Evolutionary conservation across 1,284 basidiomycete species (phyloP), one percentile per base, ranked within the genome.

Genomic region (Trametes polyzona): DNA sequence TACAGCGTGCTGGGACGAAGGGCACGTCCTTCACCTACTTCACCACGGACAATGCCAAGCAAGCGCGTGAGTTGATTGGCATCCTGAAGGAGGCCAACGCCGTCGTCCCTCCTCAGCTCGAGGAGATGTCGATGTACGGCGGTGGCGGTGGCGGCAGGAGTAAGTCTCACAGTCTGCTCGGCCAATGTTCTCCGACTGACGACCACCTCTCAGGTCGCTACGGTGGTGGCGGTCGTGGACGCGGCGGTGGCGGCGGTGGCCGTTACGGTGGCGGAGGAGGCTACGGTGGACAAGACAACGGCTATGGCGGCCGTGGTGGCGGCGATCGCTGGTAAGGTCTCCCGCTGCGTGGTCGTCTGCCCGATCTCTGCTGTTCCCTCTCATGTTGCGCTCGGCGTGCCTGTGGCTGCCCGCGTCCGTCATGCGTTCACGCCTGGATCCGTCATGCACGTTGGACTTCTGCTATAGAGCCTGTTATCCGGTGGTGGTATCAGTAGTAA

Each of bases 21-120:
- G 94, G 95, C 65, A 92, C 88, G 32, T 94, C 95, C 4, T 97
- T 93, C 78, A 98, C 95, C 11, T 98, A 96, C 83, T 96, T 99
- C 78, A 96, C 93, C 53, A 90, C 90, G 49, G 93, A 97, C 70
- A 98, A 96, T 76, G 89, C 93, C 57, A 97, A 96, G 79, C 88
- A 87, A 65, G 95, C 96, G 16, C 90, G 95, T 47, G 96, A 99
- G 71, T 83, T 99, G 14, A 79, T 98, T 55, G 82, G 77, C 64
- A 98, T 99, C 66, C 78, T 99, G 61, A 83, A 85, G 63, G 96
- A 99, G 76, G 93, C 95, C 46, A 96, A 96, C 73, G 88, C 95
- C 30, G 80, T 83, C 47, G 81, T 99, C 24, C 95, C 96, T 21
- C 84, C 91, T 52, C 93, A 96, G 72, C 81, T 99, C 2, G 91